Base-by-base conservation (phyloP, 148 eudicot genomes). In the Vaccinium corymbosum region DNA sequence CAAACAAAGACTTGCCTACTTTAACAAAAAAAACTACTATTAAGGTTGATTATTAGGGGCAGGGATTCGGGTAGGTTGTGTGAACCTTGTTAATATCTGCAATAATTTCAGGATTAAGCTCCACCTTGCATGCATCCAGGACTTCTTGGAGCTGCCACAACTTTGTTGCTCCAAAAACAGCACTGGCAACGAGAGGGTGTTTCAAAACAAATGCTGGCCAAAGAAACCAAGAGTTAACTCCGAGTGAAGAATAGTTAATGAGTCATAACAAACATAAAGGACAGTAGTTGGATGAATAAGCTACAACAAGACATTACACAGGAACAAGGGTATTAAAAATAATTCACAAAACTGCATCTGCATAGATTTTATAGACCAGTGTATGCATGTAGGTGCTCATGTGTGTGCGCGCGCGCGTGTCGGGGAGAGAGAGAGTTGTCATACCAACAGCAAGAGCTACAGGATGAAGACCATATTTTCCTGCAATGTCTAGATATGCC, bases 161-260 rank as follows among this genome's bases (percentile, higher is more conserved):
- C 86, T 92, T 93, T 70, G 98, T 95, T 82, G 98, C 96, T 88
- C 98, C 97, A 81, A 95, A 93, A 79, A 95, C 90, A 75, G 93
- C 93, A 87, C 93, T 93, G 48, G 74, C 57, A 56, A 94, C 92
- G n/a, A 94, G 93, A 73, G 98, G 98, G 80, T 95, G 94, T 85
- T 74, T 88, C 89, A 95, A 84, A 83, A 95, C 94, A 86, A 93
- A 95, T 73, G 94, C 98, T 95, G 95, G 64, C 82, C 35, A 86
- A 88, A 71, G 56, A 7, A 72, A 73, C 27, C n/a, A 51, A 82
- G 48, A 29, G 20, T 53, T 25, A n/a, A 32, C 10, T 25, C 22
- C 4, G 12, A 13, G 14, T 13, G 42, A 73, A 73, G 77, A 73
- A 42, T 9, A 20, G 56, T 48, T n/a, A 22, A 20, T 10, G 79